Evolutionary conservation across 495 filamentous ascomycete species (phyloP).

Genomic region (Baudoinia panamericana): DNA sequence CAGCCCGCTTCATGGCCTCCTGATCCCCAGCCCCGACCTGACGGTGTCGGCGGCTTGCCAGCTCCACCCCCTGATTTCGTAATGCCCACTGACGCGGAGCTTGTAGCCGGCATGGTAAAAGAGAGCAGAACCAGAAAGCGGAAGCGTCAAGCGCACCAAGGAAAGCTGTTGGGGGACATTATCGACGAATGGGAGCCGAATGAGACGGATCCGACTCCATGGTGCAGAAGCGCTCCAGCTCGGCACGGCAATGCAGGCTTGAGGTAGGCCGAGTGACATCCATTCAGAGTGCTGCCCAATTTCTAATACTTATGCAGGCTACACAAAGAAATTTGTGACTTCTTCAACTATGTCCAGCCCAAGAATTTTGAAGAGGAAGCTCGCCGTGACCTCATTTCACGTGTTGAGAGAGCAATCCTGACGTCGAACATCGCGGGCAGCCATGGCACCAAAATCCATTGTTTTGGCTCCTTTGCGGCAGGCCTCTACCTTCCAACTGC

Average conservation of each 20-base stretch:
- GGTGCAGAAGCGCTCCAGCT: slow-evolving; percentile 41
- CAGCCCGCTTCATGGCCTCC: no score
- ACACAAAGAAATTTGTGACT: slow-evolving; percentile 79
- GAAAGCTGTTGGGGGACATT: slow-evolving; percentile 43
- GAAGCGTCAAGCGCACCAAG: slow-evolving; percentile 48
- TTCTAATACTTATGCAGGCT: slow-evolving; percentile 37
- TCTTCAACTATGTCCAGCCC: slow-evolving; percentile 71
- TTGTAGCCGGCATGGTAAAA: neutral
- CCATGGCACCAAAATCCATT: slow-evolving; percentile 35
- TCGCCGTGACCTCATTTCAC: slow-evolving; percentile 55
- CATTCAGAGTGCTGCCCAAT: neutral
- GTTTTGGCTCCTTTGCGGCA: slow-evolving; percentile 85
- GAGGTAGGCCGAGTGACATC: slow-evolving; percentile 1
- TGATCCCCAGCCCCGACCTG: neutral
- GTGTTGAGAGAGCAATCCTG: slow-evolving; percentile 43
- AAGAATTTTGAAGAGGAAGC: slow-evolving; percentile 61
- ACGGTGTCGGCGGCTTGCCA: neutral
- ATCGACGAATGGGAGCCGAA: slow-evolving; percentile 43
- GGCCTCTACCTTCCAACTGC: slow-evolving; percentile 81
- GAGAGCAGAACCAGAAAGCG: slow-evolving; percentile 40
- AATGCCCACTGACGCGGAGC: slow-evolving; percentile 14
- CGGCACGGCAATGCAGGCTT: slow-evolving; percentile 24
- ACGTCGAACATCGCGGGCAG: slow-evolving; percentile 33
- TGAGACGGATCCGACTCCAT: slow-evolving; percentile 43
- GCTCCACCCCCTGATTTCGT: slow-evolving; percentile 7